Percentiles rank a stretch among this genome's conserved stretches.
Evolutionary conservation across 2,329 filamentous ascomycete species (phyloP).

Genomic region (Diaporthe helianthi): DNA sequence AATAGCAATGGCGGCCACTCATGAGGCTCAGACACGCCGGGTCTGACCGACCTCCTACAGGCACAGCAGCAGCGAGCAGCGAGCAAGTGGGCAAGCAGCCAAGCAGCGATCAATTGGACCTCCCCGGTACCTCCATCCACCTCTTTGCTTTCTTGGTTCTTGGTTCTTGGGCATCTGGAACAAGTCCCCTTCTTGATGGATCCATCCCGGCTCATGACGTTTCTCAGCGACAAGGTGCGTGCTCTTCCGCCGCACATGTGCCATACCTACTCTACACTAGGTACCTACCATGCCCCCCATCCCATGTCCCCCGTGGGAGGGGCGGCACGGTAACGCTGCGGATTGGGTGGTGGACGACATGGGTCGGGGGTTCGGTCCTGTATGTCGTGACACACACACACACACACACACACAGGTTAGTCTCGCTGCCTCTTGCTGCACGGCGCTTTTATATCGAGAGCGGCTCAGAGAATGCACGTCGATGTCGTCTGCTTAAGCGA

Average conservation of each 20-base stretch:
- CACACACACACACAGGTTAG: too few relatives aligned
- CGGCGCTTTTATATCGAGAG: constrained; percentile 19
- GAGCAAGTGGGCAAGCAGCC: background rate
- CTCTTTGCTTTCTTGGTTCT: background rate
- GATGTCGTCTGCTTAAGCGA: constrained; percentile 24
- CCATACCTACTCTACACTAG: too few relatives aligned
- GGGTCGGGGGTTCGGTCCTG: background rate
- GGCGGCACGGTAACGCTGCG: constrained; percentile 11
- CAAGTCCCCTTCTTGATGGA: constrained; percentile 1
- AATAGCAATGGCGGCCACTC: constrained; percentile 31
- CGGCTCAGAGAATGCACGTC: constrained; percentile 27
- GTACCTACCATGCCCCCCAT: too few relatives aligned
- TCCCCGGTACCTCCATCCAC: background rate
- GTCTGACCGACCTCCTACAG: constrained; percentile 23
- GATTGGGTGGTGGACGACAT: constrained; percentile 8
- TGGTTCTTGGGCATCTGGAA: background rate
- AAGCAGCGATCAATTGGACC: background rate
- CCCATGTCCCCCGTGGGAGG: background rate
- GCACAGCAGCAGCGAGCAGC: background rate
- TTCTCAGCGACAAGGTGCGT: constrained; percentile 3
- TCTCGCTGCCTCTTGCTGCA: background rate
- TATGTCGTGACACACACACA: constrained; percentile 8
- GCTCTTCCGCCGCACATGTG: constrained; percentile 7
- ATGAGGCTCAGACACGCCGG: constrained; percentile 25
- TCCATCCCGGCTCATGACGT: constrained; percentile 20